Evolutionary conservation across 2,329 filamentous ascomycete species (phyloP).

Genomic region (Phaeosphaeria sp.): DNA sequence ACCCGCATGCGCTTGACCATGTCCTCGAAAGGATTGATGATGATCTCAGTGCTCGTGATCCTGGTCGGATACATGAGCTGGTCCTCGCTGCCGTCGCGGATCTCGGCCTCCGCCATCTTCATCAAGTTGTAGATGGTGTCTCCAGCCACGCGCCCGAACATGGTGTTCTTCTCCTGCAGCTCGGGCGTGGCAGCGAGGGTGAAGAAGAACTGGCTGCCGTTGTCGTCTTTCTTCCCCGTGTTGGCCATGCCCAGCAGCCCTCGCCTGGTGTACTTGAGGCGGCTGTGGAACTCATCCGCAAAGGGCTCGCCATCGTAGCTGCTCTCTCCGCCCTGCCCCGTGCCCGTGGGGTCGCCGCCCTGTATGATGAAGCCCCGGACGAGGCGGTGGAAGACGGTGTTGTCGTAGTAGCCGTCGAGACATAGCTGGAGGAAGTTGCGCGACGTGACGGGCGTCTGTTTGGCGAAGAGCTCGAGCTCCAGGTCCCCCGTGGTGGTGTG

Average conservation of each 20-base stretch:
- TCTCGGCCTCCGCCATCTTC: conserved; percentile 88
- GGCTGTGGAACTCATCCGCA: conserved; percentile 88
- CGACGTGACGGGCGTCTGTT: conserved; percentile 87
- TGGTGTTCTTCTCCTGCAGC: conserved; percentile 85
- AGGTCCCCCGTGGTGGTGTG: conserved; percentile 91
- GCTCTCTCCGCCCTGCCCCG: conserved; percentile 87
- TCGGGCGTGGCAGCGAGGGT: conserved; percentile 84
- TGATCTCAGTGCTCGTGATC: conserved; percentile 74
- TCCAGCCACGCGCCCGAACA: conserved; percentile 90
- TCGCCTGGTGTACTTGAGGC: conserved; percentile 89
- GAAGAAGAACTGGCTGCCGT: conserved; percentile 97
- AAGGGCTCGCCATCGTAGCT: conserved; percentile 87
- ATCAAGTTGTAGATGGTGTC: conserved; percentile 96
- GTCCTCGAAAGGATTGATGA: conserved; percentile 82
- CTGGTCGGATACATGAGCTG: conserved; percentile 85
- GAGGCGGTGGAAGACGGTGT: conserved; percentile 91
- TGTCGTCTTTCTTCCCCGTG: conserved; percentile 75
- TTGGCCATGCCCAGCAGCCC: conserved; percentile 97
- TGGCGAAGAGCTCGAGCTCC: conserved; percentile 90
- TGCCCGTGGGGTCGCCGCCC: conserved; percentile 92
- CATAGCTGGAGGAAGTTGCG: conserved; percentile 96
- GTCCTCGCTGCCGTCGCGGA: conserved; percentile 77
- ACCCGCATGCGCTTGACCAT: conserved; percentile 74
- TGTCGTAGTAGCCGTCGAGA: conserved; percentile 93
- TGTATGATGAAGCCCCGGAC: conserved; percentile 93